Conservation (phyloP, 2,329 filamentous ascomycete genomes). For the Gnomoniopsis smithogilvyi region DNA sequence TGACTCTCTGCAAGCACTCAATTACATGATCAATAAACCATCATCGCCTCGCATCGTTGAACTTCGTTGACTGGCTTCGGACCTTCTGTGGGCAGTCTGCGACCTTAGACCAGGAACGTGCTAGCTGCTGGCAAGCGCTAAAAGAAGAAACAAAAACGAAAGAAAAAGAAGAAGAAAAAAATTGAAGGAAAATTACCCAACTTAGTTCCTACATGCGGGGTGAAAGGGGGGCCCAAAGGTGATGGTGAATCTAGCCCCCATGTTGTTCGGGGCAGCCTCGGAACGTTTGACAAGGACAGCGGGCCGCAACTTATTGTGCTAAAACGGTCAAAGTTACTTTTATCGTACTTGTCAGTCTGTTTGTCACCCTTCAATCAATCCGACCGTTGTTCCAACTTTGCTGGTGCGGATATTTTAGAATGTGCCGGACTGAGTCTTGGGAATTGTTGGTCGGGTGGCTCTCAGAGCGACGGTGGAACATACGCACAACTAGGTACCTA, state of each 20-base stretch:
- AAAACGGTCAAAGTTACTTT: not conserved
- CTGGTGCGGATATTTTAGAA: too few relatives aligned
- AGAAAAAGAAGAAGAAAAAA: not conserved
- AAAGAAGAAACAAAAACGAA: not conserved
- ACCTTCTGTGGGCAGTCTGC: not conserved
- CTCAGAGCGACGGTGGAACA: too few relatives aligned
- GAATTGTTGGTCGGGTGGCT: too few relatives aligned
- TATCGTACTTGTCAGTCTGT: too few relatives aligned
- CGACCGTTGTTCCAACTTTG: too few relatives aligned
- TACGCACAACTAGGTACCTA: too few relatives aligned
- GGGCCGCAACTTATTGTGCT: not conserved
- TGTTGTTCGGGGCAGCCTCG: not conserved
- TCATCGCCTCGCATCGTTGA: too few relatives aligned
- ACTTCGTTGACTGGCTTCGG: too few relatives aligned
- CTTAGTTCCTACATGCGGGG: not conserved
- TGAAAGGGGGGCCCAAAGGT: not conserved
- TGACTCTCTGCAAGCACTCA: not conserved
- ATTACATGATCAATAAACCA: not conserved
- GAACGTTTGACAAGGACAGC: not conserved
- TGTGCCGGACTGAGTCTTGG: too few relatives aligned
- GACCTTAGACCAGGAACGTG: not conserved
- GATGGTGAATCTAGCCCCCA: not conserved
- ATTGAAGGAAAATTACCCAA: not conserved
- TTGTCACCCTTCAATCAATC: too few relatives aligned
- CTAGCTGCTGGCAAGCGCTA: not conserved